These are phyloP conservation scores for Plasmodium cynomolgi DNA, from an alignment of 169 alveolate genomes.

Conservation along the genomic window DNA sequence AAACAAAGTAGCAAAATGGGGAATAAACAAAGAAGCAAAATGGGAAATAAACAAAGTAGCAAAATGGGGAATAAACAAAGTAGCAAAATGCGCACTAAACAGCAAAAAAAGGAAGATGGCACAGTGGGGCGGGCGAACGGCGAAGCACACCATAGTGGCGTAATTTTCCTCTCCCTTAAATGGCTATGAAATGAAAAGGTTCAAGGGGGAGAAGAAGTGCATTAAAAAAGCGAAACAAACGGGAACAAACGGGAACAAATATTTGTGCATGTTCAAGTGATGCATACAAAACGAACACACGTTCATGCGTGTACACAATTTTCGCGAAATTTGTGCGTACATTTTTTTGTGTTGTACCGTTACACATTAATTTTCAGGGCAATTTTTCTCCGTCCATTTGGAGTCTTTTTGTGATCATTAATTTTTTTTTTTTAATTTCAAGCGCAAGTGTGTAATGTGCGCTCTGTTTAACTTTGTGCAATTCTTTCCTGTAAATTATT, in stretches of 20 bases:
- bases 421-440: background rate
- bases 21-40: no score
- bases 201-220: conserved; percentile 32
- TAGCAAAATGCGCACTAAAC: background rate
- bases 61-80: background rate
- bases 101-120: background rate
- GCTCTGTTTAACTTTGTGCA: background rate
- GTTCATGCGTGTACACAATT: background rate
- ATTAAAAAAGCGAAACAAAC: background rate
- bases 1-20: background rate
- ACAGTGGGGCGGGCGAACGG: background rate
- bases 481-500: background rate
- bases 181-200: background rate
- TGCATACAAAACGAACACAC: conserved; percentile 24
- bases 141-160: background rate
- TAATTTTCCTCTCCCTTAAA: background rate
- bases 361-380: conserved; percentile 2
- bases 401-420: background rate
- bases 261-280: background rate
- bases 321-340: background rate
- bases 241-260: background rate
- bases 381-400: conserved; percentile 13
- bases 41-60: no score
- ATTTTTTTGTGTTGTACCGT: conserved; percentile 14
- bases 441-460: background rate